phyloP scores from a whole-genome alignment of 179 eudicot species.

The Dionaea muscipula region DNA sequence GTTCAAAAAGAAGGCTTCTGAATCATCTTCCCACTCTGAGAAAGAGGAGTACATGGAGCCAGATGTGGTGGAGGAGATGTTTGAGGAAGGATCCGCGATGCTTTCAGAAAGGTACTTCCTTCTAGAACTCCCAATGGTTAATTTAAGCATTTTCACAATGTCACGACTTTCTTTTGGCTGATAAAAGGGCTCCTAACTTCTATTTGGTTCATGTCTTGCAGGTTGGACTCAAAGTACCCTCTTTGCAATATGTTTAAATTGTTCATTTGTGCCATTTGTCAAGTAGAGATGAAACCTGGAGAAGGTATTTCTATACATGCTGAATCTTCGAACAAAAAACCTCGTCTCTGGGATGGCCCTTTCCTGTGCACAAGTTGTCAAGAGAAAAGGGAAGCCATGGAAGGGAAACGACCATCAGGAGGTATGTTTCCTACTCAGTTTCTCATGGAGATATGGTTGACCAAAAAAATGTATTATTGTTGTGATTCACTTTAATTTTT shows the following conservation, averaged over 20 bases:
- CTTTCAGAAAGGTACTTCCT: conserved; percentile 91
- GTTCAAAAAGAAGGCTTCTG: conserved; percentile 58
- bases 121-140: background rate
- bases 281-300: conserved; percentile 81
- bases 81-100: conserved; percentile 90
- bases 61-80: conserved; percentile 70
- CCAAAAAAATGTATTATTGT: too few relatives aligned
- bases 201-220: conserved; percentile 21
- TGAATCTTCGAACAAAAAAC: conserved; percentile 32
- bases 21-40: conserved; percentile 42
- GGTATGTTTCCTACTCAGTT: conserved; percentile 46
- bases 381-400: conserved; percentile 95
- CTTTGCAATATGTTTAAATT: conserved; percentile 91
- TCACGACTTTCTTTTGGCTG: background rate
- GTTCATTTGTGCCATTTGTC: conserved; percentile 91
- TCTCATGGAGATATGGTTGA: too few relatives aligned
- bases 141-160: background rate
- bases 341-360: conserved; percentile 98
- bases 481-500: too few relatives aligned
- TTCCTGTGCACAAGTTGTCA: conserved; percentile 87
- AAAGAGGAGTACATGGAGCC: conserved; percentile 49
- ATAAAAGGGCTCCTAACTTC: background rate
- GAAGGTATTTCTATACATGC: conserved; percentile 84
- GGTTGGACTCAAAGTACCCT: conserved; percentile 82
- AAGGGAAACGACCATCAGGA: conserved; percentile 89